phyloP scores from a whole-genome alignment of 495 filamentous ascomycete genomes.

The Penicillium steckii region DNA sequence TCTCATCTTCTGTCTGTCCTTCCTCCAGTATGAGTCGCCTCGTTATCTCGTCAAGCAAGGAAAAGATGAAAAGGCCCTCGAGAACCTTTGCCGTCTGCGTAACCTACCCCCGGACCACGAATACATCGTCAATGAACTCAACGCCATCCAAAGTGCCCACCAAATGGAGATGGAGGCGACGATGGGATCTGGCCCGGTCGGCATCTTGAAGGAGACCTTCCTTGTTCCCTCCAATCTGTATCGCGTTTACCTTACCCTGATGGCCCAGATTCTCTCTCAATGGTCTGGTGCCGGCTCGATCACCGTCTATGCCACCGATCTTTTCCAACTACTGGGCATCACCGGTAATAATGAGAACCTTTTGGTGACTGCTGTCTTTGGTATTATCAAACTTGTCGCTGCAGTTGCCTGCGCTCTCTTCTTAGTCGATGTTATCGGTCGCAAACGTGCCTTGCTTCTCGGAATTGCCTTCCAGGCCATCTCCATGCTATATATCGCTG shows the following conservation, averaged over 20 bases:
- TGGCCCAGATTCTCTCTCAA: slow-evolving; percentile 61
- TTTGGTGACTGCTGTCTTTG: slow-evolving; percentile 68
- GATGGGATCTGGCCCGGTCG: slow-evolving; percentile 51
- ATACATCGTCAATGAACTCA: slow-evolving; percentile 56
- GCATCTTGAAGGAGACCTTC: slow-evolving; percentile 60
- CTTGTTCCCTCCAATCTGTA: slow-evolving; percentile 60
- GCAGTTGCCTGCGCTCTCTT: slow-evolving; percentile 66
- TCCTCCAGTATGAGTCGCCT: slow-evolving; percentile 65
- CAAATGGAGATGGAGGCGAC: slow-evolving; percentile 68
- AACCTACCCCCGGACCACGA: slow-evolving; percentile 42
- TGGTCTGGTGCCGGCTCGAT: slow-evolving; percentile 71
- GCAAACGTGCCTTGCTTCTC: slow-evolving; percentile 63
- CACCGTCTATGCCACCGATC: slow-evolving; percentile 64
- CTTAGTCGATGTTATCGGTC: slow-evolving; percentile 71
- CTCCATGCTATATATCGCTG: slow-evolving; percentile 67
- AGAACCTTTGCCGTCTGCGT: slow-evolving; percentile 37
- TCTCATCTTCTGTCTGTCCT: slow-evolving; percentile 61
- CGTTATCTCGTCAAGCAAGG: slow-evolving; percentile 59
- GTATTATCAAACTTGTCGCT: slow-evolving; percentile 65
- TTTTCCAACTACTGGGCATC: slow-evolving; percentile 65
- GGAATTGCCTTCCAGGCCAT: slow-evolving; percentile 64
- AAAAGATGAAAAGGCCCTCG: slow-evolving; percentile 52
- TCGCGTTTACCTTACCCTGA: slow-evolving; percentile 56
- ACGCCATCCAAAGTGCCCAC: slow-evolving; percentile 62
- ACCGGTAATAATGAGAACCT: slow-evolving; percentile 60